A percentile compares a stretch with the other conserved stretches of the same genome.
Conservation (phyloP, 2,329 filamentous ascomycete genomes). For the Lecanoromycetidae sp. region DNA sequence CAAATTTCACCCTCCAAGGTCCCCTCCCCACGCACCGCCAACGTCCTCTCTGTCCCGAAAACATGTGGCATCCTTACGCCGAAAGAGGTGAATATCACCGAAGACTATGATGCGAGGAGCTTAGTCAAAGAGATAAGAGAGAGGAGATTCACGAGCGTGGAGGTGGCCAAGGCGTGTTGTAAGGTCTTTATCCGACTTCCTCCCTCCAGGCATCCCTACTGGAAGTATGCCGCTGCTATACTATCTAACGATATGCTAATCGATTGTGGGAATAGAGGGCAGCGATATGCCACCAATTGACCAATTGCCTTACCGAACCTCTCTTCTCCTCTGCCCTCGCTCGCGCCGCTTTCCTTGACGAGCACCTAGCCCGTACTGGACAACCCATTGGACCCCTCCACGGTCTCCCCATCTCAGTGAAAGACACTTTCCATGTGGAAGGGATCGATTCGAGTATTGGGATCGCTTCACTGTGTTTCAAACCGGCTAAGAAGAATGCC, state of each 20-base stretch:
- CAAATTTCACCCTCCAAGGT: slow-evolving; percentile 25
- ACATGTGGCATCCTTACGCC: slow-evolving; percentile 40
- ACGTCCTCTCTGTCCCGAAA: slow-evolving; percentile 40
- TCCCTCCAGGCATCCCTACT: background rate
- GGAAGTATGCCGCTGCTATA: background rate
- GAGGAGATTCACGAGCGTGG: slow-evolving; percentile 28
- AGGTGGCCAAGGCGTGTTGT: slow-evolving; percentile 44
- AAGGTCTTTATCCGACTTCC: slow-evolving; percentile 27
- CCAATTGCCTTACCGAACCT: slow-evolving; percentile 40
- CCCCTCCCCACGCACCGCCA: slow-evolving; percentile 20
- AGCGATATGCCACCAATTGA: slow-evolving; percentile 31
- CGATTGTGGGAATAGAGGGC: slow-evolving; percentile 25
- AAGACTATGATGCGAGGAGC: slow-evolving; percentile 36
- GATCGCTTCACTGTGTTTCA: slow-evolving; percentile 47
- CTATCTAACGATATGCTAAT: background rate
- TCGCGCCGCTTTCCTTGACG: slow-evolving; percentile 39
- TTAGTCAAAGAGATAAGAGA: slow-evolving; percentile 27
- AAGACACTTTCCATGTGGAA: slow-evolving; percentile 33
- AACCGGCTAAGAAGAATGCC: slow-evolving; percentile 45
- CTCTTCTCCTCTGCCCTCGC: slow-evolving; percentile 39
- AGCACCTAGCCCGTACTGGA: slow-evolving; percentile 24
- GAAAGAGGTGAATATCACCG: slow-evolving; percentile 44
- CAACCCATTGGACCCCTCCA: slow-evolving; percentile 43
- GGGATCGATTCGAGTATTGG: slow-evolving; percentile 44
- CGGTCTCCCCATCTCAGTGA: slow-evolving; percentile 46